phyloP scores from a whole-genome alignment of 805 yeast species.

The Blastobotrys attinorum region DNA sequence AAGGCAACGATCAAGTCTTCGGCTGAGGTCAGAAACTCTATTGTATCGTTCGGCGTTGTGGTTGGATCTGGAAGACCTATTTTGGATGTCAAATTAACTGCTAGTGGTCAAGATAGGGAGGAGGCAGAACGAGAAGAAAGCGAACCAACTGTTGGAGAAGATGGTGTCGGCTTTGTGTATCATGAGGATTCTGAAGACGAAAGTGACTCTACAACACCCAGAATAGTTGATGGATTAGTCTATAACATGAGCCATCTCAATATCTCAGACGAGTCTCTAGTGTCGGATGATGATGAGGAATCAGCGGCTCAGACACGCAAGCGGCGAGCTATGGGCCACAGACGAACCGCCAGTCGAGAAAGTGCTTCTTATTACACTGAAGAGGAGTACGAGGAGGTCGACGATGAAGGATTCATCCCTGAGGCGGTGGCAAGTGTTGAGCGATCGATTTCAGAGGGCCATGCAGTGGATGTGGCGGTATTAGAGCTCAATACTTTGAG shows the following conservation, averaged over 20 bases:
- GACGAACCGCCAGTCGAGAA: conserved; percentile 22
- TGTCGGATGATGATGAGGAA: conserved; percentile 9
- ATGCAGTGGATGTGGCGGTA: conserved; percentile 86
- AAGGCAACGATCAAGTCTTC: conserved; percentile 46
- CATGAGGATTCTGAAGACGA: conserved; percentile 15
- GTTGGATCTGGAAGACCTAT: conserved; percentile 49
- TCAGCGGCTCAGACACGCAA: conserved; percentile 6
- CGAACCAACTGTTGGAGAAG: conserved; percentile 35
- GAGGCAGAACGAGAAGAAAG: conserved; percentile 22
- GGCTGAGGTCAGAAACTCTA: conserved; percentile 54
- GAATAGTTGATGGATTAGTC: conserved; percentile 15
- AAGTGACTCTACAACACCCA: not conserved
- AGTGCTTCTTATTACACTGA: conserved; percentile 38
- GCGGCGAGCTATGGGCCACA: conserved; percentile 10
- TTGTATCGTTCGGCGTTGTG: conserved; percentile 67
- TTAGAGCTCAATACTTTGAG: conserved; percentile 88
- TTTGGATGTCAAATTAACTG: conserved; percentile 19
- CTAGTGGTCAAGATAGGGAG: too few species aligned
- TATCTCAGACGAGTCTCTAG: conserved; percentile 27
- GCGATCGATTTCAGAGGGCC: conserved; percentile 86
- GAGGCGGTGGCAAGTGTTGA: conserved; percentile 94
- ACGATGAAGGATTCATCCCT: conserved; percentile 68
- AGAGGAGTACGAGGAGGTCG: conserved; percentile 43
- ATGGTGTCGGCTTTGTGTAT: conserved; percentile 28
- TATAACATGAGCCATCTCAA: conserved; percentile 25